These are phyloP conservation scores for Cyclostephanos invisitatus DNA, from an alignment of 108 stramenopile genomes.

Conservation along the genomic window DNA sequence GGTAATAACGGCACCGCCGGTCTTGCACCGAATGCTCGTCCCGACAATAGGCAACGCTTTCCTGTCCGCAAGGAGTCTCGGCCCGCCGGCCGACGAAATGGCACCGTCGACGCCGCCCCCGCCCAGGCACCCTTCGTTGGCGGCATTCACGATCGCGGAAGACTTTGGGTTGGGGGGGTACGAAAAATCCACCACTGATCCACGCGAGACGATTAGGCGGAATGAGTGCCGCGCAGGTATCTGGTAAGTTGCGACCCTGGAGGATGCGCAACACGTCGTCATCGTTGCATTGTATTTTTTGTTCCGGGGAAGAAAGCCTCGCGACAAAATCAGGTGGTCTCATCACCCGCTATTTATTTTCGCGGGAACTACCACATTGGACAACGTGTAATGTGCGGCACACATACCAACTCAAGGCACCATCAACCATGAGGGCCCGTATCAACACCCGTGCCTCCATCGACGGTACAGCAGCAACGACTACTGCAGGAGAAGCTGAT, in stretches of 20 bases:
- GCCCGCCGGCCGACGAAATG: slow-evolving; percentile 70
- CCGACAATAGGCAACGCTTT: slow-evolving; percentile 49
- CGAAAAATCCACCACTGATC: slow-evolving; percentile 53
- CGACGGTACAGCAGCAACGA: neutral
- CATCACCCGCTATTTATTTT: too few relatives aligned
- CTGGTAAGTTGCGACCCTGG: neutral
- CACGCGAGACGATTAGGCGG: slow-evolving; percentile 45
- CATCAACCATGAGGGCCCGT: slow-evolving; percentile 9
- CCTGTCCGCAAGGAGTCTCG: slow-evolving; percentile 53
- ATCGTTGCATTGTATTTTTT: too few relatives aligned
- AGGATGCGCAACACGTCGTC: neutral
- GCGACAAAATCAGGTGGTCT: too few relatives aligned
- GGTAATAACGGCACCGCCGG: slow-evolving; percentile 70
- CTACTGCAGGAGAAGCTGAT: neutral
- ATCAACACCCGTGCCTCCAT: slow-evolving; percentile 1
- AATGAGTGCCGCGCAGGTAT: slow-evolving; percentile 19
- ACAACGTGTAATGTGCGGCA: too few relatives aligned
- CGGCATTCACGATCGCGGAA: slow-evolving; percentile 84
- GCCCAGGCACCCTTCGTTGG: slow-evolving; percentile 77
- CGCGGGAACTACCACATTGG: too few relatives aligned
- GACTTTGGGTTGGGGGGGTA: slow-evolving; percentile 26
- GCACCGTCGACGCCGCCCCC: slow-evolving; percentile 93
- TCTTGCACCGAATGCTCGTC: slow-evolving; percentile 54
- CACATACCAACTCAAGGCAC: too few relatives aligned
- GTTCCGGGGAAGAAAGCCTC: too few relatives aligned